Percentiles rank a stretch among this genome's conserved stretches.
Conservation (phyloP, 1,284 basidiomycete genomes). For the Pisolithus thermaeus region DNA sequence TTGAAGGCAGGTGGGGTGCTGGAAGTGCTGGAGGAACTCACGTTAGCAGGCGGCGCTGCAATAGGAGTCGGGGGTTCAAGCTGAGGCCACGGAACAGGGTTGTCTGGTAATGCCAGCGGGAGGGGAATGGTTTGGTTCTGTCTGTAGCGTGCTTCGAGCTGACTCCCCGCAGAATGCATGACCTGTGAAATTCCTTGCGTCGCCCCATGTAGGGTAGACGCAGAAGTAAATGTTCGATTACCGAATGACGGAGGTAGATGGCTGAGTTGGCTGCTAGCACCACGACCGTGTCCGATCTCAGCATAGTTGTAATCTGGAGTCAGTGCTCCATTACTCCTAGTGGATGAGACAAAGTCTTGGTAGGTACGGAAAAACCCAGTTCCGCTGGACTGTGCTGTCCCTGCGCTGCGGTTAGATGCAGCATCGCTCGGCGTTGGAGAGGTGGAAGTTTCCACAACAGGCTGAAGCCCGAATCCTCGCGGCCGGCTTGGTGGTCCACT, state of each 20-base stretch:
- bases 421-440: slow-evolving; percentile 57
- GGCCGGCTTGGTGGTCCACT: slow-evolving; percentile 26
- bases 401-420: slow-evolving; percentile 48
- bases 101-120: slow-evolving; percentile 8
- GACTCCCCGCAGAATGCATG: slow-evolving; percentile 30
- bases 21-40: slow-evolving; percentile 39
- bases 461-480: slow-evolving; percentile 49
- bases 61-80: slow-evolving; percentile 22
- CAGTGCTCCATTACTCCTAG: slow-evolving; percentile 49
- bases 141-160: slow-evolving; percentile 18
- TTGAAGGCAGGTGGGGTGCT: slow-evolving; percentile 40
- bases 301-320: slow-evolving; percentile 72
- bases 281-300: slow-evolving; percentile 70
- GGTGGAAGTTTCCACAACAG: slow-evolving; percentile 54
- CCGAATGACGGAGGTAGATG: slow-evolving; percentile 10
- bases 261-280: slow-evolving; percentile 30
- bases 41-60: slow-evolving; percentile 14
- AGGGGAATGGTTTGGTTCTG: slow-evolving; percentile 8
- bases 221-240: slow-evolving; percentile 19
- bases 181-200: slow-evolving; percentile 31
- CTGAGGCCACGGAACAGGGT: slow-evolving; percentile 23
- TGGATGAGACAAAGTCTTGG: slow-evolving; percentile 37
- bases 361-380: slow-evolving; percentile 58
- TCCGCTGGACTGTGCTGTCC: slow-evolving; percentile 50
- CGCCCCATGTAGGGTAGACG: slow-evolving; percentile 14